These are phyloP conservation scores for Fraxinus pennsylvanica DNA, from an alignment of 257 asterid genomes.

Conservation along the genomic window DNA sequence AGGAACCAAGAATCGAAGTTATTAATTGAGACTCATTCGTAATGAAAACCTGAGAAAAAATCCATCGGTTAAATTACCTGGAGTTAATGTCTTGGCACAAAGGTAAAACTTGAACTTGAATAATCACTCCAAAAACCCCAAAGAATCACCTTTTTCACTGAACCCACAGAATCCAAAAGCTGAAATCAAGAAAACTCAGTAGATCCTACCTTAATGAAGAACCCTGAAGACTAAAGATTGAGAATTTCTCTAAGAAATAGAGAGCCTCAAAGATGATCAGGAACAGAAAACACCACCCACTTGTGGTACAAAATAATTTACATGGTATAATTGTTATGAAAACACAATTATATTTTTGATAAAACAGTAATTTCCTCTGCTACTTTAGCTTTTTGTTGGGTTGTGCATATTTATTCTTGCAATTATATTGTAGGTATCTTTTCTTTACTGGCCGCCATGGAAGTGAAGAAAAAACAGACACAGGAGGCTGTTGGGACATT, in stretches of 20 bases:
- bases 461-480: conserved; percentile 36
- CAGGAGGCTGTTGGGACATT: conserved; percentile 24
- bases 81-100: conserved; percentile 11
- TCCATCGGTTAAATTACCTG: conserved; percentile 27
- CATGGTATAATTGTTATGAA: conserved; percentile 6
- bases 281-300: conserved; percentile 32
- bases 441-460: conserved; percentile 56
- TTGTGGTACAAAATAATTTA: conserved; percentile 36
- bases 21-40: conserved; percentile 13
- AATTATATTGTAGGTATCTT: conserved; percentile 20
- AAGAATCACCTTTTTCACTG: conserved; percentile 13
- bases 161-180: conserved; percentile 31
- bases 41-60: conserved; percentile 7
- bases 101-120: conserved; percentile 23
- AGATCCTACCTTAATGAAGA: conserved; percentile 26
- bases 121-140: conserved; percentile 9
- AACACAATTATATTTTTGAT: conserved; percentile 14
- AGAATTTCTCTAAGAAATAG: conserved; percentile 19
- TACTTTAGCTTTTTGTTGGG: conserved; percentile 35
- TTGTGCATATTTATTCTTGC: conserved; percentile 19
- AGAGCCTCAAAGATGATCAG: conserved; percentile 29
- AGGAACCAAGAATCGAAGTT: conserved; percentile 12
- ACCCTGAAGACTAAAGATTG: conserved; percentile 27
- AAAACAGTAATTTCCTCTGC: conserved; percentile 27
- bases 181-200: conserved; percentile 20